Evolutionary conservation across 805 yeast species (phyloP).

Genomic region (Ogataea corticis): DNA sequence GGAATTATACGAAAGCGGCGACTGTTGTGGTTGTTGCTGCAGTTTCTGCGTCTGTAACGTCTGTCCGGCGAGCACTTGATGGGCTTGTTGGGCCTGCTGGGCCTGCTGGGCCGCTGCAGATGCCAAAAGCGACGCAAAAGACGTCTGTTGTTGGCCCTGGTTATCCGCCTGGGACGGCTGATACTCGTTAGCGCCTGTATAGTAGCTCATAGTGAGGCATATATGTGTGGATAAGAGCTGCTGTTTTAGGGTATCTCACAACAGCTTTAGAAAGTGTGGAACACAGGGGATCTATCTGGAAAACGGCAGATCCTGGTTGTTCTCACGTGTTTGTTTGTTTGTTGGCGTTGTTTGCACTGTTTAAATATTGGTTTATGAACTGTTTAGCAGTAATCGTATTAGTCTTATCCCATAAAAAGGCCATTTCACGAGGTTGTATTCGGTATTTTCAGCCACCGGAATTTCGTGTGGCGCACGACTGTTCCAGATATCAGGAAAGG

Average conservation of each 20-base stretch:
- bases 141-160: conserved; percentile 17
- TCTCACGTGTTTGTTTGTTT: neutral
- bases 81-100: conserved; percentile 7
- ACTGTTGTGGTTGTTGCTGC: conserved; percentile 11
- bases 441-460: conserved; percentile 4
- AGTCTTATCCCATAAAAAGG: conserved; percentile 6
- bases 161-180: neutral
- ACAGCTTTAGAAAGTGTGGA: neutral
- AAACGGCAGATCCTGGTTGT: neutral
- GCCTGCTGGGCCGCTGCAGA: conserved; percentile 20
- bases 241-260: neutral
- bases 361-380: neutral
- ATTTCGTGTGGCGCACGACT: conserved; percentile 1
- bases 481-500: neutral
- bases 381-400: conserved; percentile 1
- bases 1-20: conserved; percentile 18
- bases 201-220: conserved; percentile 4
- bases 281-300: neutral
- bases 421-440: conserved; percentile 7
- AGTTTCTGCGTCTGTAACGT: neutral
- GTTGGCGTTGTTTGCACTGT: neutral
- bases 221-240: neutral
- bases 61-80: neutral
- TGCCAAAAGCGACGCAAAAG: conserved; percentile 22
- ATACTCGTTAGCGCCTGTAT: conserved; percentile 1